Conservation (phyloP, 305 asterid genomes). For the Solanum hybrid region DNA sequence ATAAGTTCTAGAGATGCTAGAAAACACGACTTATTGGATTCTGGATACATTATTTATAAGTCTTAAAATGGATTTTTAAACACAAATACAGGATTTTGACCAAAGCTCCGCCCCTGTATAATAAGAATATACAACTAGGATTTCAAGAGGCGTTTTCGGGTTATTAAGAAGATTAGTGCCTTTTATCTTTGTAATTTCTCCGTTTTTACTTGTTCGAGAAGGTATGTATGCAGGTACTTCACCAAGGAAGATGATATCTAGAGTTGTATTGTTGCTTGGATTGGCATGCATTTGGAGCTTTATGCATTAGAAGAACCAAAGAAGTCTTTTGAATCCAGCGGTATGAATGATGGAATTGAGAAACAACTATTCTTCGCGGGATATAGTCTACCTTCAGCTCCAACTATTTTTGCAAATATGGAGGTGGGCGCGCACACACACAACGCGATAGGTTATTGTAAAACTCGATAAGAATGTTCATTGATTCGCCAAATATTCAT, state of each 20-base stretch:
- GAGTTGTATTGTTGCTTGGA: conserved; percentile 20
- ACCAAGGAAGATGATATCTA: conserved; percentile 15
- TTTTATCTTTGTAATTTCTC: neutral
- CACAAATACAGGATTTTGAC: neutral
- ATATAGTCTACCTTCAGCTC: neutral
- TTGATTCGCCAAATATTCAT: neutral
- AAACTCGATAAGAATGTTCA: neutral
- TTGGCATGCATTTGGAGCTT: conserved; percentile 18
- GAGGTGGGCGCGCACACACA: neutral
- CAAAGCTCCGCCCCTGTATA: neutral
- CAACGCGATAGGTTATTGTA: neutral
- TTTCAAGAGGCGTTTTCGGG: neutral
- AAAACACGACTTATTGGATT: neutral
- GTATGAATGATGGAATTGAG: neutral
- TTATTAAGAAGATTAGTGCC: neutral
- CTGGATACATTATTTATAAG: neutral
- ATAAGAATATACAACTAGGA: neutral
- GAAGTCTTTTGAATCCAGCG: neutral
- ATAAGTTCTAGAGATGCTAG: neutral
- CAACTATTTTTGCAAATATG: neutral
- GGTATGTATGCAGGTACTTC: conserved; percentile 28
- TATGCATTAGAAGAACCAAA: conserved; percentile 2
- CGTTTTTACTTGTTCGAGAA: neutral
- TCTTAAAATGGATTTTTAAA: neutral
- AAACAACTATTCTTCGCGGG: neutral